Conservation (phyloP, 2,329 filamentous ascomycete genomes). For the Epicoccum sorghinum region DNA sequence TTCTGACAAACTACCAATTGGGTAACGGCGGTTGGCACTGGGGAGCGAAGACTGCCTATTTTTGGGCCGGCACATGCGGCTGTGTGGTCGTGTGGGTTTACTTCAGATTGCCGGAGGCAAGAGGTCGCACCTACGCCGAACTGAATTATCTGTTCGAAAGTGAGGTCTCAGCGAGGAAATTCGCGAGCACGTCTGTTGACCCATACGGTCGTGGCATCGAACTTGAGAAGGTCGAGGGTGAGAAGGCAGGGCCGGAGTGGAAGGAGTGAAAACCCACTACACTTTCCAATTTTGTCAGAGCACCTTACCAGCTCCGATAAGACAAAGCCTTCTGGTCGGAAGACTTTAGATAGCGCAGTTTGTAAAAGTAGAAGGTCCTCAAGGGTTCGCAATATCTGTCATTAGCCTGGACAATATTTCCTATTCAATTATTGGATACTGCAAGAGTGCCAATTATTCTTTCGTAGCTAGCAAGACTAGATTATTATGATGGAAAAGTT, state of each 20-base stretch:
- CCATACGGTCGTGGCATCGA: constrained; percentile 21
- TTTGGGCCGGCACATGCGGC: constrained; percentile 81
- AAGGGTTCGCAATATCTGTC: too few species aligned
- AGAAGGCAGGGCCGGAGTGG: constrained; percentile 20
- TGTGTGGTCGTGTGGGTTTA: constrained; percentile 78
- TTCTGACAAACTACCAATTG: constrained; percentile 64
- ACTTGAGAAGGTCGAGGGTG: constrained; percentile 15
- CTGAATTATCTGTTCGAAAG: constrained; percentile 79
- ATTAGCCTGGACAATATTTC: too few species aligned
- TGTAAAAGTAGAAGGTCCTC: too few species aligned
- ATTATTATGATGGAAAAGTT: too few species aligned
- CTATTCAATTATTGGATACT: too few species aligned
- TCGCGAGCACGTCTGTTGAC: constrained; percentile 29
- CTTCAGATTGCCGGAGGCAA: constrained; percentile 79
- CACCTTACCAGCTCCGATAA: too few species aligned
- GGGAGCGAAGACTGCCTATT: constrained; percentile 83
- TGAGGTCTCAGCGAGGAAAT: constrained; percentile 33
- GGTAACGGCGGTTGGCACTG: constrained; percentile 73
- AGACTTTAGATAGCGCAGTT: too few species aligned
- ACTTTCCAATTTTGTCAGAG: background rate
- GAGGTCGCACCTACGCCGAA: constrained; percentile 80
- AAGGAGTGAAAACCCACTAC: constrained; percentile 16
- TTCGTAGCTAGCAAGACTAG: too few species aligned
- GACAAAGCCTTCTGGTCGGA: too few species aligned
- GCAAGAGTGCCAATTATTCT: too few species aligned